A percentile compares a stretch with the other conserved stretches of the same genome.
These are phyloP conservation scores for Endocalyx cinctus DNA, from an alignment of 2,329 filamentous ascomycete species.

Conservation along the genomic window DNA sequence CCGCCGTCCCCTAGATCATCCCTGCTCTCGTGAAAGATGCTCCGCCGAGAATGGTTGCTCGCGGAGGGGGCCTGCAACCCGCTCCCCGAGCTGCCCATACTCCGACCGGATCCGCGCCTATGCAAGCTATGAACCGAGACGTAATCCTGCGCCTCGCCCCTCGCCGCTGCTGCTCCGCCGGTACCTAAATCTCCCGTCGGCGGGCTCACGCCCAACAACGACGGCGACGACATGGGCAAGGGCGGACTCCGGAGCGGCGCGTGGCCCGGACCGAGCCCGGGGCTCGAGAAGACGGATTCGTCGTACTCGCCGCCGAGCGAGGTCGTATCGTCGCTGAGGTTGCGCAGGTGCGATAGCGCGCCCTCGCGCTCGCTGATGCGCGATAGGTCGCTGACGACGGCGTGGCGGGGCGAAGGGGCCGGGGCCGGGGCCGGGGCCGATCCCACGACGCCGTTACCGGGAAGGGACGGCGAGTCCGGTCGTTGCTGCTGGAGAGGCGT, in stretches of 20 bases:
- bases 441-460: slow-evolving; percentile 7
- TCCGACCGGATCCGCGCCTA: neutral
- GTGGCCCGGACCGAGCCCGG: too few relatives aligned
- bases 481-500: slow-evolving; percentile 8
- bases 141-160: slow-evolving; percentile 5
- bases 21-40: slow-evolving; percentile 21
- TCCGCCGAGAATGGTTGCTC: slow-evolving; percentile 12
- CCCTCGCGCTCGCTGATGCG: slow-evolving; percentile 36
- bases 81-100: neutral
- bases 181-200: neutral
- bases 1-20: slow-evolving; percentile 17
- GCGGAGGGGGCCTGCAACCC: neutral
- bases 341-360: slow-evolving; percentile 35
- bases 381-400: slow-evolving; percentile 35
- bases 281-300: too few relatives aligned
- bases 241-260: too few relatives aligned
- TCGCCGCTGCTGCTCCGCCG: too few relatives aligned
- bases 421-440: neutral
- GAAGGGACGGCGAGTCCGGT: slow-evolving; percentile 22
- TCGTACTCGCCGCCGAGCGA: too few relatives aligned
- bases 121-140: slow-evolving; percentile 5
- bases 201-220: too few relatives aligned
- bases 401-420: slow-evolving; percentile 9
- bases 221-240: too few relatives aligned
- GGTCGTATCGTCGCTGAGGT: slow-evolving; percentile 38